Evolutionary conservation across 208 protist species (phyloP), one percentile per base, ranked within the genome.

Genomic region (Crithidia mellificae): DNA sequence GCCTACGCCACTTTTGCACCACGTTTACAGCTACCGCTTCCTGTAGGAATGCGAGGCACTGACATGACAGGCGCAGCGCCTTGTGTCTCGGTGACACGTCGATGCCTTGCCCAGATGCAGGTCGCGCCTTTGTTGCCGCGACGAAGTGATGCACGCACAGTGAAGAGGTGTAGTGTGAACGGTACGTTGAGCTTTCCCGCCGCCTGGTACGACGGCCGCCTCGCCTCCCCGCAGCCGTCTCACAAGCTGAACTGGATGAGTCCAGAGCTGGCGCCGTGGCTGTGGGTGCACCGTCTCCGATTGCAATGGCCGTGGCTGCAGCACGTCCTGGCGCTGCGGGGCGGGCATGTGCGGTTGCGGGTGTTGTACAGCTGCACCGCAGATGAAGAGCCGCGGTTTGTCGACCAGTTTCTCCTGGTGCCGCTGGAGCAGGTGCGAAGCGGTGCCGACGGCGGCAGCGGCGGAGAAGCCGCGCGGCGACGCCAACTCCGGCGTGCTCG

Each of bases 221-320:
- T 17, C 36, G 7, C 27, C 19, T 54, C 55, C 11, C 27, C 55
- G 15, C 27, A 8, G 14, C 51, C 2, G 4, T n/a, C 14, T 6
- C 25, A 11, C 7, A 15, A n/a, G 14, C 62, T 58, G 29, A 32
- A 29, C n/a, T 68, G 61, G 70, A 63, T 64, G 36, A 51, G 38
- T 47, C 61, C 36, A 5, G 54, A 63, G n/a, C 22, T 75, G 19
- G 63, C 38, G 53, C 70, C 70, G 46, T 75, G 61, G 70, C 53
- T 75, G n/a, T 54, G 36, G 22, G 38, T 69, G n/a, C 46, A 46
- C 17, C 27, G 72, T 12, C 39, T 74, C 32, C 70, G 66, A 5
- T 53, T 82, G 47, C 55, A 49, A 41, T 77, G 69, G 76, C 59
- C 63, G 41, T 78, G 70, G 77, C 55, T 82, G 34, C 65, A 63